Conservation (phyloP, 2,329 filamentous ascomycete genomes). For the Diaporthe citriasiana region DNA sequence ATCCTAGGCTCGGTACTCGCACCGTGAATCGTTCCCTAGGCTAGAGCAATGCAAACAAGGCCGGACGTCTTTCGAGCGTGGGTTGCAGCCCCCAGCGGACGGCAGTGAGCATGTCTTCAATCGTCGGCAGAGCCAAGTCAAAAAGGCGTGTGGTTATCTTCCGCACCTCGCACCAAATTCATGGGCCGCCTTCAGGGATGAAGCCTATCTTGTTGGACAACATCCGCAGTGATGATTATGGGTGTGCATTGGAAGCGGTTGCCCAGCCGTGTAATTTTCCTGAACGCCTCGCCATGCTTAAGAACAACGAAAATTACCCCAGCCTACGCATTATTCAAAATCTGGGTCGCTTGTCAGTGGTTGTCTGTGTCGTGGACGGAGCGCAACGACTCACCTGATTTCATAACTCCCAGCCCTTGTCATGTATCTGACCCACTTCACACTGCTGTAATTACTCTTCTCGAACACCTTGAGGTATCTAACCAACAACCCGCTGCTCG, state of each 20-base stretch:
- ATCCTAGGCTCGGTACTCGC: neutral
- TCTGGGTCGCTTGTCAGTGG: slow-evolving; percentile 11
- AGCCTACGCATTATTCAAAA: slow-evolving; percentile 30
- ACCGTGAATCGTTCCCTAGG: neutral
- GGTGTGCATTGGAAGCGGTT: slow-evolving; percentile 6
- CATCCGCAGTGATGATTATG: neutral
- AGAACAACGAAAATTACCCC: neutral
- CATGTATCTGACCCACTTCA: slow-evolving; percentile 99
- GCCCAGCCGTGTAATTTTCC: neutral
- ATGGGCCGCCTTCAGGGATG: neutral
- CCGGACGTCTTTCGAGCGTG: neutral
- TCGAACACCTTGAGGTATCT: slow-evolving; percentile 99
- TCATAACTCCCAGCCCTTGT: slow-evolving; percentile 98
- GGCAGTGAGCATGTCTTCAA: neutral
- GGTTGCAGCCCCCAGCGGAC: neutral
- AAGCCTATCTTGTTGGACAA: neutral
- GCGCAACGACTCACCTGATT: slow-evolving; percentile 74
- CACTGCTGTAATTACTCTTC: slow-evolving; percentile 98
- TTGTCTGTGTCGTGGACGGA: slow-evolving; percentile 44
- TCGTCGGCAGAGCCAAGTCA: neutral
- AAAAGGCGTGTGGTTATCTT: neutral
- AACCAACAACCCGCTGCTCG: slow-evolving; percentile 91
- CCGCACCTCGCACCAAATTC: neutral
- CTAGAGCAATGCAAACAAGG: neutral
- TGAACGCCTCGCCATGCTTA: slow-evolving; percentile 38